Evolutionary conservation across 768 basidiomycete species (phyloP), one percentile per base, ranked within the genome.

Genomic region (Cytidiella melzeri): DNA sequence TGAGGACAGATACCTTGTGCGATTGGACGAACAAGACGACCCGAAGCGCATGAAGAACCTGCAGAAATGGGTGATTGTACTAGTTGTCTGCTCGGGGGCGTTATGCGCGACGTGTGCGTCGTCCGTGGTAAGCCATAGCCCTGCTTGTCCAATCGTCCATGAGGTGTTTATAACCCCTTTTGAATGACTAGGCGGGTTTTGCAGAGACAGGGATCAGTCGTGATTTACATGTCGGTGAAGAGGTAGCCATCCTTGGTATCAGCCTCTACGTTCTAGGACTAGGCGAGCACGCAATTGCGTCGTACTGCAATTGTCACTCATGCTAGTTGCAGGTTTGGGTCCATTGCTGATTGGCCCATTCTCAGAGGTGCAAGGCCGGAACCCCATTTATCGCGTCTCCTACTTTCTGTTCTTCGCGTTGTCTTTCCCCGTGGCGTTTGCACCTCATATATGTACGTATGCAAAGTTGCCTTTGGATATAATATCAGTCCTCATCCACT

Each of bases 351-450:
- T 63, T 62, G 71, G 67, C 5, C 71, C 72, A 1, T 68, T 65
- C 19, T 80, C 67, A 45, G 73, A 74, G 57, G 55, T 85, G n/a
- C 77, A 81, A 57, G 87, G 89, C 2, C 70, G 61, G 4, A 81
- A 78, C 48, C 61, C 73, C 36, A 75, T 89, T 12, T 88, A 91
- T 60, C 68, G 73, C 12, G 55, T 73, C 2, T 83, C 84, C 0
- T 89, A 83, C 53, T 55, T 68, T 1, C 53, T 79, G 4, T 83
- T 87, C 62, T 79, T 85, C 56, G 58, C 76, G 1, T 73, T 84
- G 47, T 79, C 80, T 15, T 84, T 81, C 57, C 84, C 86, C 0
- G 80, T 87, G 4, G 84, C 86, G 1, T 90, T 92, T 51, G 75
- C 85, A 1, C 81, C 80, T 3, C 72, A 87, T 55, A 73, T 80